Percentiles rank a stretch among this genome's conserved stretches.
These are phyloP conservation scores for Aspergillus clavatus DNA, from an alignment of 2,329 filamentous ascomycete genomes.

Conservation along the genomic window DNA sequence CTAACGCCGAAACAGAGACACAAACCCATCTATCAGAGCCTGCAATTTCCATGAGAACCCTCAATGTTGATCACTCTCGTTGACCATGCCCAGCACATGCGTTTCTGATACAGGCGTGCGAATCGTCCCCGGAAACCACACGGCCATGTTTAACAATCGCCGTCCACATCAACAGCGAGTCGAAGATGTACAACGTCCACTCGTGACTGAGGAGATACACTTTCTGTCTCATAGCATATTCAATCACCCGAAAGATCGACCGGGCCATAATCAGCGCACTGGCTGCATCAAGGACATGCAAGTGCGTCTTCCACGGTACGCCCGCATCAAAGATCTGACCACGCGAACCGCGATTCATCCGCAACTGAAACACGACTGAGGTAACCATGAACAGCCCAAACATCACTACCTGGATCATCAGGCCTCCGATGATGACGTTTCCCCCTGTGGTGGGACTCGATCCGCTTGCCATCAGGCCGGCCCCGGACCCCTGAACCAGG, in stretches of 20 bases:
- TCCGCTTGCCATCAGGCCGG: conserved; percentile 14
- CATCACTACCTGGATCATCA: conserved; percentile 54
- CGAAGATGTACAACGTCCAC: conserved; percentile 29
- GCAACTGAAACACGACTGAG: conserved; percentile 47
- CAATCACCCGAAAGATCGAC: conserved; percentile 28
- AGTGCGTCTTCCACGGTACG: too few relatives aligned
- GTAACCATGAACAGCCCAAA: conserved; percentile 54
- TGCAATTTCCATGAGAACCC: too few relatives aligned
- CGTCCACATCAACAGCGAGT: conserved; percentile 26
- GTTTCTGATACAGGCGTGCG: too few relatives aligned
- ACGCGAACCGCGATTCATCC: conserved; percentile 35
- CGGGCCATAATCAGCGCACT: conserved; percentile 27
- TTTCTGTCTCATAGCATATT: conserved; percentile 25
- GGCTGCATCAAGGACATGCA: conserved; percentile 12
- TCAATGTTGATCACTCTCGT: too few relatives aligned
- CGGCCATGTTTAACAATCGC: too few relatives aligned
- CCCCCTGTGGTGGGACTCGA: conserved; percentile 12
- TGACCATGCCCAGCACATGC: too few relatives aligned
- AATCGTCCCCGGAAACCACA: too few relatives aligned
- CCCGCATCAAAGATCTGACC: too few relatives aligned
- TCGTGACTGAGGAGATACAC: conserved; percentile 26
- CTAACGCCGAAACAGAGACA: too few relatives aligned
- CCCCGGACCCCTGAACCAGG: conserved; percentile 27
- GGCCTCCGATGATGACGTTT: conserved; percentile 51
- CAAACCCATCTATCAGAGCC: too few relatives aligned